These are phyloP conservation scores for Podila minutissima DNA, from an alignment of 192 early-diverging fungal genomes.

Conservation along the genomic window DNA sequence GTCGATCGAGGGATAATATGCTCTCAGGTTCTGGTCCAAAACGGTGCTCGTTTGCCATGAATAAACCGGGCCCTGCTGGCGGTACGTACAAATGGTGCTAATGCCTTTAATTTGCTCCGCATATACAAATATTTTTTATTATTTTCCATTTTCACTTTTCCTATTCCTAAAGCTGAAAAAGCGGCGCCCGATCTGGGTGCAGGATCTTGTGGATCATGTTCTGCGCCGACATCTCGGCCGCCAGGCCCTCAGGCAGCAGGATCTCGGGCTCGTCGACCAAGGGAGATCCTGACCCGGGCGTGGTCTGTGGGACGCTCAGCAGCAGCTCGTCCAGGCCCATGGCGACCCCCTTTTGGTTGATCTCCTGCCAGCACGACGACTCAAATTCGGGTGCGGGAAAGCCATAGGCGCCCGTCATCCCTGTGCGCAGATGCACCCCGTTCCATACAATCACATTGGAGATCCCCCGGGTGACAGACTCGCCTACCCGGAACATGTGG, in stretches of 20 bases:
- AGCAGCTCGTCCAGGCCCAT: slow-evolving; percentile 35
- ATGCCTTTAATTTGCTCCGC: slow-evolving; percentile 16
- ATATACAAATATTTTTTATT: too few species aligned
- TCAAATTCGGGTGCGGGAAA: slow-evolving; percentile 51
- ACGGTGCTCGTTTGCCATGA: slow-evolving; percentile 69
- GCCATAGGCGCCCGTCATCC: slow-evolving; percentile 40
- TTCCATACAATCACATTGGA: slow-evolving; percentile 50
- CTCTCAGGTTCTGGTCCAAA: slow-evolving; percentile 84
- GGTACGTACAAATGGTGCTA: slow-evolving; percentile 85
- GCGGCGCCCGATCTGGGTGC: not conserved
- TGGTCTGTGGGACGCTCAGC: slow-evolving; percentile 1
- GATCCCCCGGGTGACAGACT: slow-evolving; percentile 28
- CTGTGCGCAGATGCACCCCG: slow-evolving; percentile 47
- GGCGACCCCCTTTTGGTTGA: slow-evolving; percentile 30
- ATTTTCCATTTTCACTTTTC: too few species aligned
- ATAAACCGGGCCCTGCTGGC: slow-evolving; percentile 75
- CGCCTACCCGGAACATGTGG: slow-evolving; percentile 45
- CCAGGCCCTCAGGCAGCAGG: slow-evolving; percentile 3
- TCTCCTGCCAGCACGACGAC: slow-evolving; percentile 37
- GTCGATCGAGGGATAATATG: slow-evolving; percentile 82
- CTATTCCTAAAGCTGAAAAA: slow-evolving; percentile 5
- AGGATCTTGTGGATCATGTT: slow-evolving; percentile 3
- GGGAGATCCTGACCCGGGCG: too few species aligned
- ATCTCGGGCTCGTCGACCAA: not conserved
- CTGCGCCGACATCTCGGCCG: slow-evolving; percentile 18